Base-by-base conservation (phyloP, 2,329 filamentous ascomycete species). In the Macrophomina phaseolina region DNA sequence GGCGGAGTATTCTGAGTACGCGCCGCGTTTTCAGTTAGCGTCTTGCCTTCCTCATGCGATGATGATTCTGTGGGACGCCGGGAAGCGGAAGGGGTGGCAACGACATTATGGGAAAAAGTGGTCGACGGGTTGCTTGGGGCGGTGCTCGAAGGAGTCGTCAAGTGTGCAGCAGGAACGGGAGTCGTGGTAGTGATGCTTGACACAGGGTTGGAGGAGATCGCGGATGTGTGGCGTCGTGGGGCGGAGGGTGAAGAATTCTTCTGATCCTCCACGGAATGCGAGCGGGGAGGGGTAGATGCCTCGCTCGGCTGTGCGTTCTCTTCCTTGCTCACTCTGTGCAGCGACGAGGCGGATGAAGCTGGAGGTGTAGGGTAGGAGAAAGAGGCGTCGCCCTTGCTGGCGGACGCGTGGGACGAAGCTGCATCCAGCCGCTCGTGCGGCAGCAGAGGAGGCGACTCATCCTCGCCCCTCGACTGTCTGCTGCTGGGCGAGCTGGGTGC, bases 1-100 rank as follows among this genome's bases (percentile, higher is more conserved):
- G 93, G 90, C 72, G 93, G 91, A 73, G 92, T 95, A 84, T 93
- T 97, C 84, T 88, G 78, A 81, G 78, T 79, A 75, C 81, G 78
- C 79, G 78, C 81, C 80, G 80, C 83, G 80, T 84, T 87, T 86
- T 89, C 86, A 88, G 93, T 97, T 93, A 97, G 94, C 91, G 90
- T 91, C 84, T 88, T 91, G 80, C 91, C 85, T 83, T 87, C 86
- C 81, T 87, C 85, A 84, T 87, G 83, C 77, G 89, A 88, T 78
- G 86, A 85, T 81, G 87, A 89, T 77, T 86, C 74, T 75, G 80
- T 79, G 71, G 78, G 76, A 79, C 79, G 77, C 76, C 77, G 75
- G 70, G 79, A 80, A 71, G 78, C 75, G 71, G 79, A 77, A 77
- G 79, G 80, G 76, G 80, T 79, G 79, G 79, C 79, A 75, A 79